Percentiles rank a stretch among this genome's conserved stretches.
phyloP scores from a whole-genome alignment of 2,329 filamentous ascomycete species.

The Cercospora zeina region DNA sequence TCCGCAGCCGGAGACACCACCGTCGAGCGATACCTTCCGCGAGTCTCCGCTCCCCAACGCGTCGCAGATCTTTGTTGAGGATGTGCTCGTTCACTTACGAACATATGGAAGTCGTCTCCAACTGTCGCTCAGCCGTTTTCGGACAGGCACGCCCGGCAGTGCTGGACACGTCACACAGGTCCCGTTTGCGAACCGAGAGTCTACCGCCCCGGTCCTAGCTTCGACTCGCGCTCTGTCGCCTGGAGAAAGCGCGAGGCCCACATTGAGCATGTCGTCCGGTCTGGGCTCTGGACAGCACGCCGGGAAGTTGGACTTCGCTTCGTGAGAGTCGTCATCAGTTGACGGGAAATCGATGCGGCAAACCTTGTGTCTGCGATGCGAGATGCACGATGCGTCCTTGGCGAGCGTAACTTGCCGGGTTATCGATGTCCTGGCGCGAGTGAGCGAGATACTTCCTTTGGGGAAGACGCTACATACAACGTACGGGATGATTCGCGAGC shows the following conservation, averaged over 20 bases:
- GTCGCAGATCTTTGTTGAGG: neutral
- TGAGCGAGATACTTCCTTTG: neutral
- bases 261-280: neutral
- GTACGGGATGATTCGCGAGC: neutral
- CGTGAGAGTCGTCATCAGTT: neutral
- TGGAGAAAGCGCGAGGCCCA: neutral
- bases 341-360: neutral
- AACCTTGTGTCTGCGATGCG: neutral
- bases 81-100: neutral
- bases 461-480: neutral
- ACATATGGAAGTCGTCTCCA: neutral
- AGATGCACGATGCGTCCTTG: neutral
- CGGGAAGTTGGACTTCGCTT: neutral
- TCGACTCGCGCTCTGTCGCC: neutral
- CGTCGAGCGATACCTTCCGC: neutral
- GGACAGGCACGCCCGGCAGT: neutral
- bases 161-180: constrained; percentile 2
- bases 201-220: neutral
- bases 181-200: neutral
- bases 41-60: neutral
- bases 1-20: neutral
- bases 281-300: neutral
- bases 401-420: neutral
- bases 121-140: neutral
- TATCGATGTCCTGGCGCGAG: neutral